Percentiles rank a stretch among this genome's conserved stretches.
Evolutionary conservation across 164 flowering plant species (phyloP).

Genomic region (Litsea cubeba): DNA sequence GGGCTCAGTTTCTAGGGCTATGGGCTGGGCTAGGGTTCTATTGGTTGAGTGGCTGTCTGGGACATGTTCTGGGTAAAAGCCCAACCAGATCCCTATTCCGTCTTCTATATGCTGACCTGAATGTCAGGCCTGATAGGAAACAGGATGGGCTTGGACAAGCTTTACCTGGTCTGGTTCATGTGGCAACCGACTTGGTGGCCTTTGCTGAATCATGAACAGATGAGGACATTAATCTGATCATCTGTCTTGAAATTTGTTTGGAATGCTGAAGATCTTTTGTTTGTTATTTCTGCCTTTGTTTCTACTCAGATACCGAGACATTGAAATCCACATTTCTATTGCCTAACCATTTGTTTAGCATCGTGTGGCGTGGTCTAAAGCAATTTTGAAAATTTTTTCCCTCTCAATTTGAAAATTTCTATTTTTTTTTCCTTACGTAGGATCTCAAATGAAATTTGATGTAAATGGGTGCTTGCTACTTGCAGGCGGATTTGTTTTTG

Average conservation of each 20-base stretch:
- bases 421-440: not conserved
- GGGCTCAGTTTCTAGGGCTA: not conserved
- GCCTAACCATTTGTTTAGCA: too few species aligned
- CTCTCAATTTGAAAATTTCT: not conserved
- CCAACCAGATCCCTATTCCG: not conserved
- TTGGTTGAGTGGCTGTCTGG: not conserved
- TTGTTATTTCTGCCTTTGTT: not conserved
- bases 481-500: conserved; percentile 75
- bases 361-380: too few species aligned
- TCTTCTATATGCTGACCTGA: too few species aligned
- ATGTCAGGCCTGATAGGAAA: not conserved
- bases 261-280: not conserved
- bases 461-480: not conserved
- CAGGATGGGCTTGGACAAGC: not conserved
- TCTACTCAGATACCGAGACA: too few species aligned
- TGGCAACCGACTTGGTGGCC: not conserved
- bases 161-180: not conserved
- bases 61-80: not conserved
- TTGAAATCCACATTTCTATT: too few species aligned
- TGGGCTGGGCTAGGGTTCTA: not conserved
- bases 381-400: not conserved
- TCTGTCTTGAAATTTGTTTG: not conserved
- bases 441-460: not conserved
- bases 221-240: not conserved
- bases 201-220: not conserved